Evolutionary conservation across 305 asterid genomes (phyloP).

Genomic region (Nicotiana rustica): DNA sequence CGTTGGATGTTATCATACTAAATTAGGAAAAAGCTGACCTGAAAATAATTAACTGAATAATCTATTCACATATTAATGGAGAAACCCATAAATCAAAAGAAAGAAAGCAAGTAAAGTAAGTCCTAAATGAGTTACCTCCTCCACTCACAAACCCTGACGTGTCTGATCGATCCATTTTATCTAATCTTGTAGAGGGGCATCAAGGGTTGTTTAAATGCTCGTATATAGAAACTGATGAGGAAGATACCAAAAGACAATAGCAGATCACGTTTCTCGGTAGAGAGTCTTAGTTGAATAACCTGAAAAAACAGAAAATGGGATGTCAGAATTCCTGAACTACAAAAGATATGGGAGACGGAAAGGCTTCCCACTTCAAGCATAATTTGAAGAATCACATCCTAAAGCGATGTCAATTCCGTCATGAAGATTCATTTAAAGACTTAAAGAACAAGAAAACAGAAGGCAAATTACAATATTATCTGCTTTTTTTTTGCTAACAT

Average conservation of each 20-base stretch:
- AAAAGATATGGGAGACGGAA: background rate
- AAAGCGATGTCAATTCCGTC: background rate
- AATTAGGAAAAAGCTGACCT: constrained; percentile 30
- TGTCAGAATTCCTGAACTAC: constrained; percentile 22
- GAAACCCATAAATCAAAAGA: constrained; percentile 53
- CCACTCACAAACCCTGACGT: constrained; percentile 96
- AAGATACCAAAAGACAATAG: background rate
- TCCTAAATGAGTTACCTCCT: constrained; percentile 60
- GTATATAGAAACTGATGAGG: constrained; percentile 45
- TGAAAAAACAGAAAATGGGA: background rate
- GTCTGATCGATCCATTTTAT: constrained; percentile 83
- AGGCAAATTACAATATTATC: background rate
- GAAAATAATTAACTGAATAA: constrained; percentile 33
- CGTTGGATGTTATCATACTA: constrained; percentile 39
- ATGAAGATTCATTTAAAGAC: background rate
- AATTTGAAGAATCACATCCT: constrained; percentile 7
- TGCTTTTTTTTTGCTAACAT: constrained; percentile 1
- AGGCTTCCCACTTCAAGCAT: background rate
- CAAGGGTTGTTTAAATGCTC: constrained; percentile 38
- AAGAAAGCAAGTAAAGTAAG: constrained; percentile 39
- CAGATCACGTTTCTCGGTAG: background rate
- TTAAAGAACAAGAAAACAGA: background rate
- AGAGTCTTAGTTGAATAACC: constrained; percentile 31
- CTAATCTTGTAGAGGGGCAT: constrained; percentile 38
- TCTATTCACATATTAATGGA: background rate